Evolutionary conservation across 768 basidiomycete species (phyloP).

Genomic region (Butyriboletus loyo): DNA sequence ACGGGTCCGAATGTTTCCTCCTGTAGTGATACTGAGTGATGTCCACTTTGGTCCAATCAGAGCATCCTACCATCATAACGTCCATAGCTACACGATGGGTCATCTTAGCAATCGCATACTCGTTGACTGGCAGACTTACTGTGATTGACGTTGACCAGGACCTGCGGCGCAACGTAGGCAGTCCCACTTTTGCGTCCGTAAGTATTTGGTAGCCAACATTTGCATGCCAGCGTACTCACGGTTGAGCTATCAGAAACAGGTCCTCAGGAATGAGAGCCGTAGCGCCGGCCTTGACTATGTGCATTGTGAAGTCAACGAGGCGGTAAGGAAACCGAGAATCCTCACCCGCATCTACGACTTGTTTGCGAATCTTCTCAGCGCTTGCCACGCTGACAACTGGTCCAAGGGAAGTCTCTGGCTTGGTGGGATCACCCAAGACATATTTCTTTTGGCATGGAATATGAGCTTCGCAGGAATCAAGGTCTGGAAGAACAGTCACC

Average conservation of each 20-base stretch:
- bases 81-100: slow-evolving; percentile 65
- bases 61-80: slow-evolving; percentile 70
- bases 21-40: slow-evolving; percentile 31
- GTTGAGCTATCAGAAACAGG: slow-evolving; percentile 62
- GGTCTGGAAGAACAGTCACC: slow-evolving; percentile 33
- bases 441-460: slow-evolving; percentile 49
- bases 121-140: slow-evolving; percentile 44
- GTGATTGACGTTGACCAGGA: slow-evolving; percentile 87
- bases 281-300: slow-evolving; percentile 72
- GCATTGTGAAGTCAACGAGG: background rate
- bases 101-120: slow-evolving; percentile 2
- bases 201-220: background rate
- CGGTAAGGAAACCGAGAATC: background rate
- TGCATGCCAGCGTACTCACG: slow-evolving; percentile 41
- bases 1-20: slow-evolving; percentile 94
- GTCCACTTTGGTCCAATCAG: background rate
- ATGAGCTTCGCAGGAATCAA: background rate
- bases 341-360: slow-evolving; percentile 80
- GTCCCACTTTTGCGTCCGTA: slow-evolving; percentile 52
- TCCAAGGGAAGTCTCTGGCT: slow-evolving; percentile 73
- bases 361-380: slow-evolving; percentile 81
- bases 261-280: slow-evolving; percentile 67
- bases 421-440: slow-evolving; percentile 83
- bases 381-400: slow-evolving; percentile 90
- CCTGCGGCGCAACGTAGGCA: slow-evolving; percentile 87